phyloP scores from a whole-genome alignment of 2,329 filamentous ascomycete genomes.

The Cordyceps javanica region DNA sequence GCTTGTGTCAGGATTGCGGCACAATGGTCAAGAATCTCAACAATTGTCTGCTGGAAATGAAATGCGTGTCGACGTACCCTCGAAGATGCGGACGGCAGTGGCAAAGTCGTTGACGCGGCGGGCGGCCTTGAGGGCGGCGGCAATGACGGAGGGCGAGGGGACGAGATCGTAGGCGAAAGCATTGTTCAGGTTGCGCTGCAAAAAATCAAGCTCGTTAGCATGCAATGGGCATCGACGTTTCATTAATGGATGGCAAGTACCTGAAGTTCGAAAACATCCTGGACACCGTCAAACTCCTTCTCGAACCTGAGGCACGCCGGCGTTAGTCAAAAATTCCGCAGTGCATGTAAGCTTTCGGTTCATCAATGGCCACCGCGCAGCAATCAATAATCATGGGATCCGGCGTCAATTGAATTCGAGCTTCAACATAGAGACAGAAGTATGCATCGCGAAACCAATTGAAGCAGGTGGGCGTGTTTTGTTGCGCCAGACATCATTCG shows the following conservation, averaged over 20 bases:
- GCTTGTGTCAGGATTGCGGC: background rate
- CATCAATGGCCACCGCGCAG: background rate
- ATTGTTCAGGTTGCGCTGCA: conserved; percentile 90
- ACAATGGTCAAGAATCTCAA: background rate
- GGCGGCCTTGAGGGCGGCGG: conserved; percentile 86
- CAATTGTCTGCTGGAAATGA: background rate
- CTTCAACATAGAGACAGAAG: background rate
- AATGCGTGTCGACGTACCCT: conserved; percentile 64
- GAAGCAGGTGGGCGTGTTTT: background rate
- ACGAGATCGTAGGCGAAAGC: conserved; percentile 99
- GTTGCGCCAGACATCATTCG: background rate
- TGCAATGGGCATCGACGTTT: background rate
- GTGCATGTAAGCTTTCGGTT: conserved; percentile 22
- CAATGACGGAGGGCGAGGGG: conserved; percentile 84
- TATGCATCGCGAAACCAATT: background rate
- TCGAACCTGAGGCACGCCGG: conserved; percentile 67
- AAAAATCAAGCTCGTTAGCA: background rate
- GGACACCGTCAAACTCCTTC: conserved; percentile 96
- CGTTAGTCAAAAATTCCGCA: conserved; percentile 14
- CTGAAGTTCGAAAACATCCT: conserved; percentile 99
- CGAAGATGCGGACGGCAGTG: conserved; percentile 95
- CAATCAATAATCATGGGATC: background rate
- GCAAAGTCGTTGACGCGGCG: conserved; percentile 97
- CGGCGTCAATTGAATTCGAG: background rate
- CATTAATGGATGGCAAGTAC: conserved; percentile 41